A percentile compares a stretch with the other conserved stretches of the same genome.
Conservation (phyloP, 106 monocot species). For the Narthecium ossifragum region DNA sequence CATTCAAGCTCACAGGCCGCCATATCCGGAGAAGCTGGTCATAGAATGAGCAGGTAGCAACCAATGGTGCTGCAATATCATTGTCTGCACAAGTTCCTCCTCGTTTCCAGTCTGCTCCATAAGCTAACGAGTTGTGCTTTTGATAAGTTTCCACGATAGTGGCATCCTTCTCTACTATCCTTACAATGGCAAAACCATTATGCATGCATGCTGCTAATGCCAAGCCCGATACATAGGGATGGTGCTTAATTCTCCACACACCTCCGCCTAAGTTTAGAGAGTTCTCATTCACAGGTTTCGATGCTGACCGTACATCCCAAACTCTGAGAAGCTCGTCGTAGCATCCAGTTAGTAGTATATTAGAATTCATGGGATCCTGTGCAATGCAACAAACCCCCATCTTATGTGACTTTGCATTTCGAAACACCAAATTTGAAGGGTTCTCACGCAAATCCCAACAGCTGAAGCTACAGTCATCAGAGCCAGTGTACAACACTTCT, state of each 20-base stretch:
- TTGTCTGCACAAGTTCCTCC: slow-evolving; percentile 7
- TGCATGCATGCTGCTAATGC: slow-evolving; percentile 98
- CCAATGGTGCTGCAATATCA: slow-evolving; percentile 16
- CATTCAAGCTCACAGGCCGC: slow-evolving; percentile 32
- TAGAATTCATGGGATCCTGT: slow-evolving; percentile 32
- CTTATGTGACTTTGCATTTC: slow-evolving; percentile 72
- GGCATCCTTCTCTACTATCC: slow-evolving; percentile 23
- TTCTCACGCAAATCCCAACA: slow-evolving; percentile 80
- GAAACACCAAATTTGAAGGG: slow-evolving; percentile 46
- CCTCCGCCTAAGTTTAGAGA: slow-evolving; percentile 74
- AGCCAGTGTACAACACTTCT: slow-evolving; percentile 67
- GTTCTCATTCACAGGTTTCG: slow-evolving; percentile 41
- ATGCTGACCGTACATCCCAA: slow-evolving; percentile 70
- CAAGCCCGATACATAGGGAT: slow-evolving; percentile 40
- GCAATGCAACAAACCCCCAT: slow-evolving; percentile 95
- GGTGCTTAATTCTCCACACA: slow-evolving; percentile 84
- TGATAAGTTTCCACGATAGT: slow-evolving; percentile 53
- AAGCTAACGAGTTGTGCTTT: slow-evolving; percentile 86
- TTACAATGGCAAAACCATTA: slow-evolving; percentile 76
- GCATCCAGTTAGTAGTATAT: slow-evolving; percentile 70
- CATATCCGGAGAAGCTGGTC: slow-evolving; percentile 66
- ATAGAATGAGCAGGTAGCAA: slow-evolving; percentile 93
- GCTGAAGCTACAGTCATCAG: slow-evolving; percentile 77
- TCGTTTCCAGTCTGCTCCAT: slow-evolving; percentile 86
- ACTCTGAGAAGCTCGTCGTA: slow-evolving; percentile 84